Evolutionary conservation across 805 yeast genomes (phyloP).

Genomic region (Kodamaea jinghongensis): DNA sequence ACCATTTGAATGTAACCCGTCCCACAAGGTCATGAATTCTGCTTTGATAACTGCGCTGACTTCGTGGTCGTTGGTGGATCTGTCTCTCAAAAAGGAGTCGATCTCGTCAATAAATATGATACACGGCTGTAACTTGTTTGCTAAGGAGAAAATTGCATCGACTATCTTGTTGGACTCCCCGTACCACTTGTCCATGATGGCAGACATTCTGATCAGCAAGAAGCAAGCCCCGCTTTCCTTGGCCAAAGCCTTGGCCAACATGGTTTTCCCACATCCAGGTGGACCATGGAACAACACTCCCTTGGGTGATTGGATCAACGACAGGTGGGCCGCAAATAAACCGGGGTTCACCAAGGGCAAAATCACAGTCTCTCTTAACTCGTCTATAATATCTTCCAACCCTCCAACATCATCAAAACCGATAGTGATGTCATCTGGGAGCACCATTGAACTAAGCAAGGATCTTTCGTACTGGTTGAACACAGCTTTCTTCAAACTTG

Average conservation of each 20-base stretch:
- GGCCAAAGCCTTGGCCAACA: constrained; percentile 95
- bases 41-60: constrained; percentile 94
- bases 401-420: constrained; percentile 89
- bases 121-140: constrained; percentile 88
- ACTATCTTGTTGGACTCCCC: constrained; percentile 94
- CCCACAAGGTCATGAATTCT: constrained; percentile 98
- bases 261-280: constrained; percentile 97
- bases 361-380: constrained; percentile 81
- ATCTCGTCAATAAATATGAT: constrained; percentile 95
- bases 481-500: constrained; percentile 50
- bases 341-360: constrained; percentile 79
- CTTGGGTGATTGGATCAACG: constrained; percentile 81
- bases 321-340: constrained; percentile 64
- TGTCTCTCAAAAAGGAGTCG: constrained; percentile 87
- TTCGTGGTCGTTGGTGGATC: constrained; percentile 85
- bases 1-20: constrained; percentile 77
- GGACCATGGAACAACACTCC: constrained; percentile 94
- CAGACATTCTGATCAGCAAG: constrained; percentile 86
- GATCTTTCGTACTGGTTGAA: constrained; percentile 73
- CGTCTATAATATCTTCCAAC: constrained; percentile 74
- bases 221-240: constrained; percentile 89
- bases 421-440: constrained; percentile 79
- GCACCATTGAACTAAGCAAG: constrained; percentile 73
- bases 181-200: constrained; percentile 95
- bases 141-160: constrained; percentile 88